These are phyloP conservation scores for Aphanoascus verrucosus DNA, from an alignment of 2,329 filamentous ascomycete species.

Conservation along the genomic window DNA sequence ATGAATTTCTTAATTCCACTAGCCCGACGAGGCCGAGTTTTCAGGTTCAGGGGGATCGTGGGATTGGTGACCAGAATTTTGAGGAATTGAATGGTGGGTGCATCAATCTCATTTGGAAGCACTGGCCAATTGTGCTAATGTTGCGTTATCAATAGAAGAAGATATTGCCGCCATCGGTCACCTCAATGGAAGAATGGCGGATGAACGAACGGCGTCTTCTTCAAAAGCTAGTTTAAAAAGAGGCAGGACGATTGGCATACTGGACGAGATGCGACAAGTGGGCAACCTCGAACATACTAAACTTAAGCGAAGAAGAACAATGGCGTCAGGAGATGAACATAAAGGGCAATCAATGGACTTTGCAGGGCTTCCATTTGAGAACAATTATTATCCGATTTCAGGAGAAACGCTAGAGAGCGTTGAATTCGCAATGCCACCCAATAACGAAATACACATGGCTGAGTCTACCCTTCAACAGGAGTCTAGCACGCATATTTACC, in stretches of 20 bases:
- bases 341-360: not conserved
- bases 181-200: not conserved
- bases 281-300: not conserved
- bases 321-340: not conserved
- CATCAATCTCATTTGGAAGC: not conserved
- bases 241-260: slow-evolving; percentile 16
- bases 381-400: not conserved
- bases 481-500: not conserved
- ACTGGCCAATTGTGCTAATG: not conserved
- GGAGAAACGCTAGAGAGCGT: not conserved
- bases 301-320: slow-evolving; percentile 12
- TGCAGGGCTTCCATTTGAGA: not conserved
- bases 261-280: not conserved
- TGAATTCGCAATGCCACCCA: not conserved
- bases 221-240: slow-evolving; percentile 14
- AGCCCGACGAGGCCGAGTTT: slow-evolving; percentile 20
- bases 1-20: slow-evolving; percentile 27
- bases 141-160: too few relatives aligned
- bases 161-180: not conserved
- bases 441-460: not conserved
- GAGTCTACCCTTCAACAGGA: not conserved
- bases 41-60: slow-evolving; percentile 27
- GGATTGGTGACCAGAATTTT: slow-evolving; percentile 28
- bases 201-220: too few relatives aligned
- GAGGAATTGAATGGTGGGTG: not conserved